Evolutionary conservation across 31 red algal genomes (phyloP).

Genomic region (Odonthalia washingtoniensis): DNA sequence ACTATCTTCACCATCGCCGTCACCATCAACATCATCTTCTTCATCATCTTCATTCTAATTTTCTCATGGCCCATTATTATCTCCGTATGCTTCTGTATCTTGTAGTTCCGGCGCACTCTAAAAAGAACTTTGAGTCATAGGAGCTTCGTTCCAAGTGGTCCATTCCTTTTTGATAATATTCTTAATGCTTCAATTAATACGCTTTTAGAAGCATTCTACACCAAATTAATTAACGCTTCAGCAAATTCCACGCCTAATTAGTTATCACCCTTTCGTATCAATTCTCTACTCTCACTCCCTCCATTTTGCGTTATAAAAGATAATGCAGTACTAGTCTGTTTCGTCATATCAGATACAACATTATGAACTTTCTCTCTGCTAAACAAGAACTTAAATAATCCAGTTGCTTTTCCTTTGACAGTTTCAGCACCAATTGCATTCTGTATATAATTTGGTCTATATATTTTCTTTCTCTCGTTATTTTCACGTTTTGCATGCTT

Average conservation of each 20-base stretch:
- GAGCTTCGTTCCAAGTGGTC: slow-evolving; percentile 78
- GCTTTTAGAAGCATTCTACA: slow-evolving; percentile 77
- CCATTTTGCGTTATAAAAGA: no score
- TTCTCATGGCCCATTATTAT: slow-evolving; percentile 39
- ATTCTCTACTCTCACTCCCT: no score
- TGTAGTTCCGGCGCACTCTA: slow-evolving; percentile 72
- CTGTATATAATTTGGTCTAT: no score
- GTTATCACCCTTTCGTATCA: slow-evolving; percentile 39
- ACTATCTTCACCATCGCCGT: neutral
- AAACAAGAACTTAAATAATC: no score
- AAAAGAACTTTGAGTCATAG: slow-evolving; percentile 68
- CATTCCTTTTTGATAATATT: slow-evolving; percentile 66
- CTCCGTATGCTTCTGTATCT: slow-evolving; percentile 51
- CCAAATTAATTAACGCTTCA: slow-evolving; percentile 67
- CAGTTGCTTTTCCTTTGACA: no score
- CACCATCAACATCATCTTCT: neutral
- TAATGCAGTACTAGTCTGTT: no score
- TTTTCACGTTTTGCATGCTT: slow-evolving; percentile 48
- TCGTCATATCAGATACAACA: no score
- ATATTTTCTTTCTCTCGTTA: no score
- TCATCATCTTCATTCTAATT: slow-evolving; percentile 39
- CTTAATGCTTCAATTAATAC: slow-evolving; percentile 76
- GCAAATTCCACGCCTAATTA: slow-evolving; percentile 77
- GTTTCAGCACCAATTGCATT: no score
- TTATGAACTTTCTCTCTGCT: no score